phyloP scores from a whole-genome alignment of 2,329 filamentous ascomycete genomes.

The Cercospora nicotianae region DNA sequence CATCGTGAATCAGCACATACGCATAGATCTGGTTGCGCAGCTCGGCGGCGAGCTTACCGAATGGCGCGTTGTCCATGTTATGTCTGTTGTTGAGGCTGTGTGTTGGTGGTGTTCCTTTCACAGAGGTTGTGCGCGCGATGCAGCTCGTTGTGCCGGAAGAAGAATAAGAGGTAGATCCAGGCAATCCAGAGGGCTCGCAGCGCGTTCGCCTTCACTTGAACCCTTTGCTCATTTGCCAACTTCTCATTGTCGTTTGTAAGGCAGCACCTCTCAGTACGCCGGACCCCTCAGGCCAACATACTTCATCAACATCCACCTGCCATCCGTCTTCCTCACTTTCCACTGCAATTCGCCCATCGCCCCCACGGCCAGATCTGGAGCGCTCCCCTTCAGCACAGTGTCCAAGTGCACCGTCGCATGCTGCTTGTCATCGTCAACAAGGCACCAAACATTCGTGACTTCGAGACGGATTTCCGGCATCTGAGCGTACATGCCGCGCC shows the following conservation, averaged over 20 bases:
- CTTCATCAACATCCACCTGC: slow-evolving; percentile 7
- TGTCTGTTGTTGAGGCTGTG: too few species aligned
- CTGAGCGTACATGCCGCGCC: not conserved
- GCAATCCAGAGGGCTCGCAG: too few species aligned
- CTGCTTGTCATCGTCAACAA: slow-evolving; percentile 3
- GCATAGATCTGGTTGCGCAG: not conserved
- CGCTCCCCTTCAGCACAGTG: not conserved
- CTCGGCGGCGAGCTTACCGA: not conserved
- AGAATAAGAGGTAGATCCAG: too few species aligned
- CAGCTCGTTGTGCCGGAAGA: too few species aligned
- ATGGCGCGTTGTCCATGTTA: too few species aligned
- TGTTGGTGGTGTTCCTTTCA: too few species aligned
- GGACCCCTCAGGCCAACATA: slow-evolving; percentile 5
- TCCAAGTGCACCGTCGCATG: slow-evolving; percentile 1
- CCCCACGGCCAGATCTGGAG: not conserved
- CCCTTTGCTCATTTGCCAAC: too few species aligned
- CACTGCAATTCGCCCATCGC: slow-evolving; percentile 11
- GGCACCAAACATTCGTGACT: slow-evolving; percentile 1
- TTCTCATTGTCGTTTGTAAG: too few species aligned
- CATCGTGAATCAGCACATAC: not conserved
- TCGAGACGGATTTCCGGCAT: slow-evolving; percentile 1
- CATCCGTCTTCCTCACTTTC: slow-evolving; percentile 4
- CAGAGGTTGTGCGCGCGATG: too few species aligned
- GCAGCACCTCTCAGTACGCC: not conserved
- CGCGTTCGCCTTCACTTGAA: too few species aligned